phyloP scores from a whole-genome alignment of 352 stramenopile species.

The Pythium grandisporangium region DNA sequence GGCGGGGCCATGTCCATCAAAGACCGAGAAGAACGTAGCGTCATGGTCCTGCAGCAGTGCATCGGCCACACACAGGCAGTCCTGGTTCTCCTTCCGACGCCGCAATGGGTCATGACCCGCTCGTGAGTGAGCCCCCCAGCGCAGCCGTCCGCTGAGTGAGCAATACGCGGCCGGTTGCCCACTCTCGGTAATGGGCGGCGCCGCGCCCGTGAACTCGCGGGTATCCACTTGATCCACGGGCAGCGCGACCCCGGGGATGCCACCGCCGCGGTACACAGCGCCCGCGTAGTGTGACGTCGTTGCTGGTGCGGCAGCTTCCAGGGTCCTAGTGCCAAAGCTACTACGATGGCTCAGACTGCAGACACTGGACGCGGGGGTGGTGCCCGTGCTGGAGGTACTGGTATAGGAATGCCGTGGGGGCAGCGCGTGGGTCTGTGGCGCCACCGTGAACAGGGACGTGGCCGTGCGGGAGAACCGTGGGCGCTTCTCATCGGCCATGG shows the following conservation, averaged over 20 bases:
- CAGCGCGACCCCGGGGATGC: conserved; percentile 57
- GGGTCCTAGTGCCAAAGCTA: no score
- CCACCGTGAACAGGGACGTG: background rate
- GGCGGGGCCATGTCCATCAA: conserved; percentile 68
- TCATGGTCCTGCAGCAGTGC: conserved; percentile 26
- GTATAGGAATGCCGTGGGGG: background rate
- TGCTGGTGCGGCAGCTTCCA: no score
- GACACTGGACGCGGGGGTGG: no score
- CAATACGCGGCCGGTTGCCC: conserved; percentile 46
- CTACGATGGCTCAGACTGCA: no score
- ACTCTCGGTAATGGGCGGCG: no score
- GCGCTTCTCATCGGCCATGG: background rate
- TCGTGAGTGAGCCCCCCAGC: conserved; percentile 44
- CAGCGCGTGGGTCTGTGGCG: background rate
- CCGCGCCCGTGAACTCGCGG: conserved; percentile 51
- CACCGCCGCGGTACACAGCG: conserved; percentile 36
- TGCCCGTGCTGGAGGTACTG: background rate
- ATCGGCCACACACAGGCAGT: conserved; percentile 60
- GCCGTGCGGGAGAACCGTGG: background rate
- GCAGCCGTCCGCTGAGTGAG: conserved; percentile 28
- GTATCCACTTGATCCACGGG: conserved; percentile 43
- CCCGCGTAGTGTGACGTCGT: no score
- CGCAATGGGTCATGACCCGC: conserved; percentile 64
- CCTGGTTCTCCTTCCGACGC: conserved; percentile 82
- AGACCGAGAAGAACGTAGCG: conserved; percentile 61